These are phyloP conservation scores for Bipolaris oryzae DNA, from an alignment of 2,329 filamentous ascomycete species.

Conservation along the genomic window DNA sequence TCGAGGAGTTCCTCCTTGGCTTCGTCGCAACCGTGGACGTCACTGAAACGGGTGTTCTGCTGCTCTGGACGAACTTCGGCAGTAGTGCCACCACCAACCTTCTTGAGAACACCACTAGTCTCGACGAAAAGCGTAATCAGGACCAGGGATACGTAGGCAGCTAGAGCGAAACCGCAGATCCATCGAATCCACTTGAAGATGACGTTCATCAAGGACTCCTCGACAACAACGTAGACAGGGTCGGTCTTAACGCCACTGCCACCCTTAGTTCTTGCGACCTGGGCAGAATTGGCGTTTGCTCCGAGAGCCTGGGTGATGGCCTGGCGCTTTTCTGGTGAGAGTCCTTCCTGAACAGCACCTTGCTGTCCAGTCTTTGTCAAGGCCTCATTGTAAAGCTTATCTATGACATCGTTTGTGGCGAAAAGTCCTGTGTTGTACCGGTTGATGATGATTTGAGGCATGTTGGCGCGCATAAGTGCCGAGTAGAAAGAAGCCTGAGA, in stretches of 20 bases:
- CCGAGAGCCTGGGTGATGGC: slow-evolving; percentile 83
- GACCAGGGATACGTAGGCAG: slow-evolving; percentile 79
- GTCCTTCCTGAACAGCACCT: slow-evolving; percentile 38
- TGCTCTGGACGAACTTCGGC: slow-evolving; percentile 91
- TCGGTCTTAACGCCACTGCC: slow-evolving; percentile 77
- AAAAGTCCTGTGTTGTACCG: slow-evolving; percentile 86
- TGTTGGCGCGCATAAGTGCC: slow-evolving; percentile 85
- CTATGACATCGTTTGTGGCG: slow-evolving; percentile 77
- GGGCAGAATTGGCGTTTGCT: slow-evolving; percentile 70
- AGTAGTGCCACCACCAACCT: slow-evolving; percentile 71
- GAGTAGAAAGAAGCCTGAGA: slow-evolving; percentile 95
- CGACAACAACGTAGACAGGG: slow-evolving; percentile 94
- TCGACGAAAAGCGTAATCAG: slow-evolving; percentile 84
- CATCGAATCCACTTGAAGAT: slow-evolving; percentile 95
- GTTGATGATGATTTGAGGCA: slow-evolving; percentile 91
- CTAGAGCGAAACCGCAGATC: slow-evolving; percentile 75
- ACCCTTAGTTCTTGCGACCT: slow-evolving; percentile 61
- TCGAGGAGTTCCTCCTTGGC: slow-evolving; percentile 98
- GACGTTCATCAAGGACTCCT: slow-evolving; percentile 79
- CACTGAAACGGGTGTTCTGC: slow-evolving; percentile 87
- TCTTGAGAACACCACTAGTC: slow-evolving; percentile 77
- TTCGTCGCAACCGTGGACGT: slow-evolving; percentile 97
- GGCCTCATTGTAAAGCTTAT: slow-evolving; percentile 79
- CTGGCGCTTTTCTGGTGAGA: slow-evolving; percentile 70
- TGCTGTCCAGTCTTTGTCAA: slow-evolving; percentile 65